Evolutionary conservation across 441 rosid species (phyloP).

Genomic region (Populus trichocarpa): DNA sequence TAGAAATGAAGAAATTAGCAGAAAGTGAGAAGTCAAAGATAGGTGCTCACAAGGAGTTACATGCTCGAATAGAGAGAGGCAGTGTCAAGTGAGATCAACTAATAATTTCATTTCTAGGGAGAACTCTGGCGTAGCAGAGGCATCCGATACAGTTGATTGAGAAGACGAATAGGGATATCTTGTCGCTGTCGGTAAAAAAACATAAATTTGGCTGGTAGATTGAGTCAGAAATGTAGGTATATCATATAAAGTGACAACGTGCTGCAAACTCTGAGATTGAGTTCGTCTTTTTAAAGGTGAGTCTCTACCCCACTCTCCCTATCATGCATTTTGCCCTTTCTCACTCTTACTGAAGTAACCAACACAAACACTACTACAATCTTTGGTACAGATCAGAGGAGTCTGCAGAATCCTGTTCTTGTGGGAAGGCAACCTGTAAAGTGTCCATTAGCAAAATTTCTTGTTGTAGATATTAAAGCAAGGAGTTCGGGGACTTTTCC

Average conservation of each 20-base stretch:
- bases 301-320: not conserved
- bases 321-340: not conserved
- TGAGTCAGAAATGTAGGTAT: slow-evolving; percentile 19
- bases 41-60: slow-evolving; percentile 33
- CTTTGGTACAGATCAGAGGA: slow-evolving; percentile 11
- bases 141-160: not conserved
- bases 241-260: not conserved
- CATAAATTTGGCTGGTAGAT: slow-evolving; percentile 5
- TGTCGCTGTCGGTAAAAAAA: not conserved
- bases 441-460: not conserved
- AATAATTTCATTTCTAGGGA: not conserved
- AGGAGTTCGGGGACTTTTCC: slow-evolving; percentile 2
- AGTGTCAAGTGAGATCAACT: slow-evolving; percentile 22
- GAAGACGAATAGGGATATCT: not conserved
- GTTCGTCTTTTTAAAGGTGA: slow-evolving; percentile 6
- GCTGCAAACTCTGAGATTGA: not conserved
- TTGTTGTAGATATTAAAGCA: not conserved
- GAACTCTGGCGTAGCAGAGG: not conserved
- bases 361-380: not conserved
- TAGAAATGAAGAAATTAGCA: slow-evolving; percentile 55
- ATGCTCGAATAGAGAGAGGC: slow-evolving; percentile 20
- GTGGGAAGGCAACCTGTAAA: slow-evolving; percentile 15
- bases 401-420: not conserved
- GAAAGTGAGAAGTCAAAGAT: slow-evolving; percentile 47
- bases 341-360: not conserved